Evolutionary conservation across 768 basidiomycete species (phyloP), one percentile per base, ranked within the genome.

Genomic region (Mycena belliarum): DNA sequence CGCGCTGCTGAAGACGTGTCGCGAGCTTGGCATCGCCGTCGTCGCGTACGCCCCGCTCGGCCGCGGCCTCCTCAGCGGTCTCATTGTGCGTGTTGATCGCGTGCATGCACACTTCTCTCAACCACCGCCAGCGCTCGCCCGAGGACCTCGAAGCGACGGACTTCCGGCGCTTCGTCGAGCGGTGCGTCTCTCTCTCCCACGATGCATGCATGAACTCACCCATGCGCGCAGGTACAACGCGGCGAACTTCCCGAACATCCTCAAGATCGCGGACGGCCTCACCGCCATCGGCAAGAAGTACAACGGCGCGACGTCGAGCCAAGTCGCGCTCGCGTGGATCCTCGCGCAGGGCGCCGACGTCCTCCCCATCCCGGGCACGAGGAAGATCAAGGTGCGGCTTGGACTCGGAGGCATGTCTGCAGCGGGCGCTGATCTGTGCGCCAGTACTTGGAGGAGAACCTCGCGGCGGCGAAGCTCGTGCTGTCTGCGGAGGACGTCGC

Each of bases 201-300:
- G 29, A 32, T 32, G 6, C 6, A 6, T 32, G 7, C 6, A 6
- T 12, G 29, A 32, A 32, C 6, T 32, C 12, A 32, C 12, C 12
- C 29, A 6, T 32, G 7, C 12, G 29, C 29, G 29, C 29, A 32
- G 29, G 7, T 32, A 32, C 29, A 32, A 32, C 29, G 29, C 29
- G 7, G 12, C 29, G 60, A 79, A 77, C 64, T 79, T 80, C 65
- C 76, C 75, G 0, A 76, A 74, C 46, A 72, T 79, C 50, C 66
- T 76, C 50, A 71, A 70, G 42, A 48, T 78, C n/a, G 72, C 53
- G 14, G 72, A 74, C 3, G 65, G 64, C 26, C 55, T 79, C 6
- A 59, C 68, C 41, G 49, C 44, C 18, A 58, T 78, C 28, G 78
- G 76, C 8, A 63, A 61, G 46, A 67, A 67, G 55, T 67, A 77